These are phyloP conservation scores for Aspergillus terreus DNA, from an alignment of 2,329 filamentous ascomycete genomes.

Conservation along the genomic window DNA sequence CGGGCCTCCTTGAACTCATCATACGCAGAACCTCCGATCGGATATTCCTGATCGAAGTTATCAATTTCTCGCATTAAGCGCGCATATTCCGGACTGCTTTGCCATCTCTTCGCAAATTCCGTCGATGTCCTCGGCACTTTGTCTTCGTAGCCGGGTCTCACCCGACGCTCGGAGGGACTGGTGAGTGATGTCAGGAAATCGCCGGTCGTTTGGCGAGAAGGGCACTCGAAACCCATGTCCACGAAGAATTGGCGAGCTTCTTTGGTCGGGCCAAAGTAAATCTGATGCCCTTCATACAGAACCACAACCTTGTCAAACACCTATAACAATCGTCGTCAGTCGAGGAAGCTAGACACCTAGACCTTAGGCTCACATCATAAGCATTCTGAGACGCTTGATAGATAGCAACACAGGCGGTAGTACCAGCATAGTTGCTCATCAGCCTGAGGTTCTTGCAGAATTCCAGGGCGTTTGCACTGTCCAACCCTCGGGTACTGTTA, in stretches of 20 bases:
- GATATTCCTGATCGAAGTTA: constrained; percentile 27
- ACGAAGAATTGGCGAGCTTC: constrained; percentile 2
- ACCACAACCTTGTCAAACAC: constrained; percentile 1
- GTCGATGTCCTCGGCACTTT: constrained; percentile 59
- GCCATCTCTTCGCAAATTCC: constrained; percentile 59
- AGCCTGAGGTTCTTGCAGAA: constrained; percentile 53
- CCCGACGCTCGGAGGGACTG: constrained; percentile 22
- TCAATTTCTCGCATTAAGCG: constrained; percentile 29
- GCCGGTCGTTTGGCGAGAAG: constrained; percentile 2
- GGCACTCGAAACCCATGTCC: constrained; percentile 4
- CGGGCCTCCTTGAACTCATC: constrained; percentile 3
- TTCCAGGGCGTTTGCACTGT: constrained; percentile 55
- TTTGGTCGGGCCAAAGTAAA: constrained; percentile 1
- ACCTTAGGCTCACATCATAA: constrained; percentile 42
- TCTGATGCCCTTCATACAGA: background rate
- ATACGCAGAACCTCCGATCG: constrained; percentile 10
- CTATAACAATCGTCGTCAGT: background rate
- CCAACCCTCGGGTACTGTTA: constrained; percentile 50
- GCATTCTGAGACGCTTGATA: constrained; percentile 50
- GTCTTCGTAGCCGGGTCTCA: constrained; percentile 4
- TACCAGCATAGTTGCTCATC: constrained; percentile 48
- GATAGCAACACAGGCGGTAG: constrained; percentile 53
- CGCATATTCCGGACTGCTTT: constrained; percentile 30
- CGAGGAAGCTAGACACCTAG: background rate
- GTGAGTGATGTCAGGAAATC: constrained; percentile 37